A percentile compares a stretch with the other conserved stretches of the same genome.
Evolutionary conservation across 2,329 filamentous ascomycete species (phyloP).

Genomic region (Alternaria sp.): DNA sequence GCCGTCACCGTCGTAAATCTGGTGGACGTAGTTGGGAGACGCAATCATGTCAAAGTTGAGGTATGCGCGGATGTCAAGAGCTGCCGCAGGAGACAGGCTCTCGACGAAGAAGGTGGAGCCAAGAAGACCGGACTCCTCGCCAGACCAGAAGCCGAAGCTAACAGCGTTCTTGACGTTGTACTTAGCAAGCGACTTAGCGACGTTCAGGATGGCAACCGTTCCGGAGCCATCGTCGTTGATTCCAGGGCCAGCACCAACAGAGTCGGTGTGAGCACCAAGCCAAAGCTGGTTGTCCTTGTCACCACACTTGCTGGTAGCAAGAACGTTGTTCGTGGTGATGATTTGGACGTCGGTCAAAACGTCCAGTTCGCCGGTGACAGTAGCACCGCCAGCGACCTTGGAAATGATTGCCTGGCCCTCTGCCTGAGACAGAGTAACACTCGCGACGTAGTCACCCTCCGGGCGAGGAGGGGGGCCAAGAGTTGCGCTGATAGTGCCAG

Average conservation of each 20-base stretch:
- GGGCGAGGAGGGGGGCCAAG: conserved; percentile 67
- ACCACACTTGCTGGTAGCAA: conserved; percentile 47
- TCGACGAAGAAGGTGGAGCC: conserved; percentile 46
- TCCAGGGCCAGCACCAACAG: conserved; percentile 46
- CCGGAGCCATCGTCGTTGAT: conserved; percentile 53
- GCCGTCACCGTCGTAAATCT: conserved; percentile 49
- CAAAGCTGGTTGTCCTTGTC: conserved; percentile 45
- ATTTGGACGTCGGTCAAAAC: conserved; percentile 56
- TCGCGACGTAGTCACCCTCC: conserved; percentile 65
- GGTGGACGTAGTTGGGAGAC: conserved; percentile 45
- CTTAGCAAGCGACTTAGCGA: conserved; percentile 47
- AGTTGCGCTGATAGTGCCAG: conserved; percentile 66
- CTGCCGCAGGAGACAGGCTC: conserved; percentile 30
- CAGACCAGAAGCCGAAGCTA: conserved; percentile 50
- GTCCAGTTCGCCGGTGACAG: conserved; percentile 48
- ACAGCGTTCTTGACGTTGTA: conserved; percentile 50
- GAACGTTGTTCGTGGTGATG: conserved; percentile 54
- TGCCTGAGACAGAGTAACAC: conserved; percentile 69
- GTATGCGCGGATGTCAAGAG: conserved; percentile 46
- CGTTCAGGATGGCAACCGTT: conserved; percentile 45
- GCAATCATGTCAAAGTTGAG: conserved; percentile 54
- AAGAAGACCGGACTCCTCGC: conserved; percentile 48
- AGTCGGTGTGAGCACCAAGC: conserved; percentile 49
- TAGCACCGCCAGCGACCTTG: conserved; percentile 54
- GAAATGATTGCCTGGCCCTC: conserved; percentile 61